Conservation (phyloP, 225 moss, liverwort and hornwort genomes). For the Pseudoscleropodium purum region DNA sequence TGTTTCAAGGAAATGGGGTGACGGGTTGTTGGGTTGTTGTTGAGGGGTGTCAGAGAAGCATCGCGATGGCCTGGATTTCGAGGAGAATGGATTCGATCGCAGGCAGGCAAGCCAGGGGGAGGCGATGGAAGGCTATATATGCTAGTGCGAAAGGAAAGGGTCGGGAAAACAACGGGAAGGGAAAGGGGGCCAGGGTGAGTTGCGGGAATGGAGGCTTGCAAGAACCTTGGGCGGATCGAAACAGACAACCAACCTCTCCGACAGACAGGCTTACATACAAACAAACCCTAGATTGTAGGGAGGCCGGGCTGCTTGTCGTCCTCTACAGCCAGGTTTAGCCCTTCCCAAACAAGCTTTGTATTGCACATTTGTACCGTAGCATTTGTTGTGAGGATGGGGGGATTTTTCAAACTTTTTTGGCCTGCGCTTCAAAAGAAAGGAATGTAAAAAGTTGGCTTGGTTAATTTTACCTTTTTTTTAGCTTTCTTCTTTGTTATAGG, state of each 20-base stretch:
- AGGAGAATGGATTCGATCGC: not conserved
- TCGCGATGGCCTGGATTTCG: not conserved
- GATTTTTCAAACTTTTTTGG: not conserved
- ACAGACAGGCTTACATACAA: not conserved
- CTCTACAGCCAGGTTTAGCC: not conserved
- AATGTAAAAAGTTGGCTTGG: not conserved
- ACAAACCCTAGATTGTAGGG: not conserved
- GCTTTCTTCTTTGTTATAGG: not conserved
- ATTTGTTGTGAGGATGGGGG: not conserved
- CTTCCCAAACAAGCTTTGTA: not conserved
- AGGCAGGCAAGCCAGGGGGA: not conserved
- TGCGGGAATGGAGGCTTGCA: not conserved
- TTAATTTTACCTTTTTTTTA: too few species aligned
- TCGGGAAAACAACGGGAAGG: not conserved
- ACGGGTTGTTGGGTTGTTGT: not conserved
- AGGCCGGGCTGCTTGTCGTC: not conserved
- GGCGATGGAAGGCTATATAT: not conserved
- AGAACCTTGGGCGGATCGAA: slow-evolving; percentile 7
- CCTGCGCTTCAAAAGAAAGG: not conserved
- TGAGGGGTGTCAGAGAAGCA: not conserved
- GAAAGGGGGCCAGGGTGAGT: not conserved
- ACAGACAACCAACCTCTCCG: slow-evolving; percentile 4
- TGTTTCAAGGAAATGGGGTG: not conserved
- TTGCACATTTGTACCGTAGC: not conserved
- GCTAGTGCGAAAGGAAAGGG: not conserved